Evolutionary conservation across 208 protist species (phyloP), one percentile per base, ranked within the genome.

Genomic region (Trypanosoma mega): DNA sequence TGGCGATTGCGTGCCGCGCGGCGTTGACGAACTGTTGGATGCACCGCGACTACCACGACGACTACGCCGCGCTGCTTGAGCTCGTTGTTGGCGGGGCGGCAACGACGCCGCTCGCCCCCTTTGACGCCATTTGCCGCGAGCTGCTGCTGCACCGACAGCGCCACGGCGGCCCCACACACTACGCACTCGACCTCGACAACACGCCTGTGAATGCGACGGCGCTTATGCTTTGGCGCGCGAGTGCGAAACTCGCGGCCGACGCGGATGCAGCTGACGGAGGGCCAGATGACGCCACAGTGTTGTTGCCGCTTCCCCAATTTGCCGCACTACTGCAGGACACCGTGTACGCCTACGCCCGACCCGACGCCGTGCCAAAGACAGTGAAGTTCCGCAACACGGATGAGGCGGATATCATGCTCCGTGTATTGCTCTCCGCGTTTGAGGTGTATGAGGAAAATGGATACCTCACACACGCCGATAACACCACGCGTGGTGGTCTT

Each of bases 371-470:
- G 48, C 54, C 76, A 4, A 88, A 87, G 55, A 74, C 69, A 30
- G 83, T 87, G n/a, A 86, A 83, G 24, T 92, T 92, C 53, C 82
- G 82, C 65, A 89, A 78, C 53, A 52, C 79, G 46, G 84, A 90
- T 51, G 84, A 93, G 51, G 84, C 82, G 0, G 86, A 92, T 58
- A 85, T 90, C 52, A 89, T 96, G 74, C 70, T 93, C 31, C 86
- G 86, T 41, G 71, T 93, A 14, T 57, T 96, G 4, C 75, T 96
- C 41, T 85, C 79, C 26, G 72, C 72, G n/a, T 90, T 96, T 67
- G 76, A 78, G 37, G 74, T 96, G 39, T 96, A 96, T 58, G 80
- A 93, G 21, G 90, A 96, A 43, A 87, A 88, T 58, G 90, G 73
- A 24, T 93, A 91, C 74, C 73, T 96, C 6, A 73, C 85, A 8